Evolutionary conservation across 768 basidiomycete genomes (phyloP).

Genomic region (Kwoniella mangroviensis): DNA sequence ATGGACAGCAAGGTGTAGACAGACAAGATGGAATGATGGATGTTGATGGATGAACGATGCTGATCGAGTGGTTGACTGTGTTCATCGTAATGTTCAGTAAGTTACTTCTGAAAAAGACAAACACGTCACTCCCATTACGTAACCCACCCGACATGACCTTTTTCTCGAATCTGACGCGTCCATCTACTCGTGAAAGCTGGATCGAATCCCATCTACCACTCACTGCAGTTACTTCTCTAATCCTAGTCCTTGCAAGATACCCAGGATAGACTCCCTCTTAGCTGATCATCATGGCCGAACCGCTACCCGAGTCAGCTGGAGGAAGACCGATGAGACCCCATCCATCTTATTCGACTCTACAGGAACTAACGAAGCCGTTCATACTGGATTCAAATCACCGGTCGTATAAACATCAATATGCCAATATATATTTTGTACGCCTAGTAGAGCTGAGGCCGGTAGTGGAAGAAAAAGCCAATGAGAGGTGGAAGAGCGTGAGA

Average conservation of each 20-base stretch:
- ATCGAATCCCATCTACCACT: no score
- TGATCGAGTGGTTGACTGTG: slow-evolving; percentile 5
- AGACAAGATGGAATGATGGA: no score
- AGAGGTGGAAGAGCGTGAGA: slow-evolving; percentile 63
- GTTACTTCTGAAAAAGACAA: background rate
- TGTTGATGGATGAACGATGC: background rate
- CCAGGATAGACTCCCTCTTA: background rate
- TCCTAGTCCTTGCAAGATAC: background rate
- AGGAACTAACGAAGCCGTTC: slow-evolving; percentile 52
- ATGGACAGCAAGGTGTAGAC: no score
- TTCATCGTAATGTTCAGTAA: slow-evolving; percentile 6
- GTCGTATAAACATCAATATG: slow-evolving; percentile 72
- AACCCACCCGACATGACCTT: background rate
- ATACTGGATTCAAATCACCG: slow-evolving; percentile 44
- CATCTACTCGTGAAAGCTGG: background rate
- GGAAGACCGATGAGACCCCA: slow-evolving; percentile 25
- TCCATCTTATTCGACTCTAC: slow-evolving; percentile 41
- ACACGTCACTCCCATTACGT: background rate
- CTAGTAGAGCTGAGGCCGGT: slow-evolving; percentile 63
- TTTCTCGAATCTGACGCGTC: slow-evolving; percentile 6
- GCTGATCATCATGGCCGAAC: slow-evolving; percentile 14
- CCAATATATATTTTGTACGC: slow-evolving; percentile 72
- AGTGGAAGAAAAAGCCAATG: slow-evolving; percentile 63
- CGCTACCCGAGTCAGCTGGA: slow-evolving; percentile 22
- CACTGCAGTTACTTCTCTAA: background rate